phyloP scores from a whole-genome alignment of 2,329 filamentous ascomycete species.

The Colletotrichum lindemuthianum region DNA sequence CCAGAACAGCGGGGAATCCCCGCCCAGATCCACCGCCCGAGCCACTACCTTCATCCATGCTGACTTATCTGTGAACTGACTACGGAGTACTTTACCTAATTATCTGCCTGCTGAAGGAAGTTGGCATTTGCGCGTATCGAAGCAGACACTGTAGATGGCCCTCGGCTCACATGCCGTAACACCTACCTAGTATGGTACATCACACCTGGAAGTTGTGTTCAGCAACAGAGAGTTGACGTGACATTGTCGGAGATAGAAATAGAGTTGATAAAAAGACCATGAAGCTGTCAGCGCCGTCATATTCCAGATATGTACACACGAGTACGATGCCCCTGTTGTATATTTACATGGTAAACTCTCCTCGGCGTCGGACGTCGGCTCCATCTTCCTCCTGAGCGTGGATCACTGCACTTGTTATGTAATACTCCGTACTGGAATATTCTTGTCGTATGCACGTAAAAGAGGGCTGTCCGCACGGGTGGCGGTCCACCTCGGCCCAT shows the following conservation, averaged over 20 bases:
- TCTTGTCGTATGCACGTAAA: not conserved
- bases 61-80: too few species aligned
- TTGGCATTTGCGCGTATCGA: conserved; percentile 16
- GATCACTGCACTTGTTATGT: too few species aligned
- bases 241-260: too few species aligned
- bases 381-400: too few species aligned
- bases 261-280: not conserved
- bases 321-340: too few species aligned
- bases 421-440: too few species aligned
- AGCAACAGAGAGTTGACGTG: too few species aligned
- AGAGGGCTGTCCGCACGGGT: not conserved
- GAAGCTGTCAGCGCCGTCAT: conserved; percentile 8
- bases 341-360: conserved; percentile 21
- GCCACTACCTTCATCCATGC: conserved; percentile 1
- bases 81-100: too few species aligned
- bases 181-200: too few species aligned
- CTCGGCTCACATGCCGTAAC: too few species aligned
- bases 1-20: conserved; percentile 23
- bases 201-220: too few species aligned
- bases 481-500: not conserved
- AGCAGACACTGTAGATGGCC: conserved; percentile 8
- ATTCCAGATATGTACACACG: conserved; percentile 20
- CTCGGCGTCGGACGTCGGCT: too few species aligned
- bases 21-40: conserved; percentile 12
- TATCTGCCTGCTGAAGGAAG: conserved; percentile 28